Evolutionary conservation across 1,284 basidiomycete genomes (phyloP), one percentile per base, ranked within the genome.

Genomic region (Ustilago tritici): DNA sequence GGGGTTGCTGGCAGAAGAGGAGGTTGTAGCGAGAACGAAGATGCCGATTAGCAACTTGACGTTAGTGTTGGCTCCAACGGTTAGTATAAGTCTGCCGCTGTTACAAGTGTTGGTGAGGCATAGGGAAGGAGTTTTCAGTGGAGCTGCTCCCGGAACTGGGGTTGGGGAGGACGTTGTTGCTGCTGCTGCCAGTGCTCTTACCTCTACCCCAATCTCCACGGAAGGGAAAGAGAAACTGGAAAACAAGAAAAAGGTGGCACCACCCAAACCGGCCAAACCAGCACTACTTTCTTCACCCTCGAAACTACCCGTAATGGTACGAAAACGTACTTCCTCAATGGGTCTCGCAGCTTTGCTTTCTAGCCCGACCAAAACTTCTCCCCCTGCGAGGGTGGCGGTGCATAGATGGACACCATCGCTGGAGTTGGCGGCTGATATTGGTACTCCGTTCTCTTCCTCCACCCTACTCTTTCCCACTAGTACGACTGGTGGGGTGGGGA

Each of bases 1-100:
- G 2, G 74, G 74, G 14, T 56, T 70, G 54, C 41, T 85, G 36
- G 67, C 66, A 1, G 58, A 70, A 5, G 53, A 72, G 4, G 54
- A 64, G 6, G 72, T 73, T 17, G 82, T 82, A 15, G 56, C 40
- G 5, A 54, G 63, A 40, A 85, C 84, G 12, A 84, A 82, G 70
- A 85, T 85, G 84, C 75, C 84, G 11, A 58, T 85, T 28, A 78
- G 73, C 54, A 85, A 84, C 54, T 64, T 85, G 34, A 78, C 79
- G 58, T 46, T 85, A 19, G 82, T 85, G 12, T 69, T 85, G 14
- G 83, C 84, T 7, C 84, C 84, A n/a, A 84, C 82, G 31, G 69
- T 85, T 31, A 71, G 75, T 31, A 65, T 85, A 34, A 79, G 80
- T 17, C 64, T 81, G 12, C 32, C 70, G 28, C 14, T 82, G 65